These are phyloP conservation scores for Cylindrotheca closterium DNA, from an alignment of 108 stramenopile genomes.

Conservation along the genomic window DNA sequence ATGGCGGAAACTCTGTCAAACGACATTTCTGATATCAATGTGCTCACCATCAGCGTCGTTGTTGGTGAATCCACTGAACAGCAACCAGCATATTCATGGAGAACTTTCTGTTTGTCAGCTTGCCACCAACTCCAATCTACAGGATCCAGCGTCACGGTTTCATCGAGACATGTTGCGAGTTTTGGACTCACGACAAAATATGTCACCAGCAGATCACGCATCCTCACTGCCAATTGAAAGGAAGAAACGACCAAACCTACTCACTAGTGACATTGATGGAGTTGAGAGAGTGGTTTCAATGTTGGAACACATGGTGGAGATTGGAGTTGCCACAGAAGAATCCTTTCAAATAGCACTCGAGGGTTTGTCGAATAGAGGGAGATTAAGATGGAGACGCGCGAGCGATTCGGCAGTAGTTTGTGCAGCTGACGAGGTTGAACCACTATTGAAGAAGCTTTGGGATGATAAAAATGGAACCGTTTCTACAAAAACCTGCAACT, in stretches of 20 bases:
- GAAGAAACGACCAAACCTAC: conserved; percentile 18
- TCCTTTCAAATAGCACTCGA: conserved; percentile 42
- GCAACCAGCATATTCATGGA: not conserved
- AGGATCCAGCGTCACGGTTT: conserved; percentile 23
- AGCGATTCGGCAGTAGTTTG: conserved; percentile 24
- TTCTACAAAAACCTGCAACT: conserved; percentile 34
- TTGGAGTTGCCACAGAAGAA: conserved; percentile 37
- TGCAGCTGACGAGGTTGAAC: conserved; percentile 47
- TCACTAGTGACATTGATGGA: conserved; percentile 39
- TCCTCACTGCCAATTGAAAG: conserved; percentile 16
- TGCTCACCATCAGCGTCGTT: no score
- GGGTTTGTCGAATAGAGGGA: conserved; percentile 33
- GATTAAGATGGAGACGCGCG: conserved; percentile 36
- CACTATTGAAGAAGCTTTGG: conserved; percentile 30
- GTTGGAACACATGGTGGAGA: conserved; percentile 42
- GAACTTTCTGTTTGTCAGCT: not conserved
- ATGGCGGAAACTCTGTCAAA: no score
- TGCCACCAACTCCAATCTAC: not conserved
- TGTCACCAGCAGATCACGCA: not conserved
- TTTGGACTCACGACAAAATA: conserved; percentile 21
- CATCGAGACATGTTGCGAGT: conserved; percentile 35
- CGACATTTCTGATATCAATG: no score
- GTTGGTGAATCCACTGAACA: not conserved
- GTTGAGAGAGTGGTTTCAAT: conserved; percentile 35
- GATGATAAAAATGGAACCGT: conserved; percentile 13